Evolutionary conservation across 805 yeast species (phyloP), one percentile per base, ranked within the genome.

Genomic region (Ogataea glucozyma): DNA sequence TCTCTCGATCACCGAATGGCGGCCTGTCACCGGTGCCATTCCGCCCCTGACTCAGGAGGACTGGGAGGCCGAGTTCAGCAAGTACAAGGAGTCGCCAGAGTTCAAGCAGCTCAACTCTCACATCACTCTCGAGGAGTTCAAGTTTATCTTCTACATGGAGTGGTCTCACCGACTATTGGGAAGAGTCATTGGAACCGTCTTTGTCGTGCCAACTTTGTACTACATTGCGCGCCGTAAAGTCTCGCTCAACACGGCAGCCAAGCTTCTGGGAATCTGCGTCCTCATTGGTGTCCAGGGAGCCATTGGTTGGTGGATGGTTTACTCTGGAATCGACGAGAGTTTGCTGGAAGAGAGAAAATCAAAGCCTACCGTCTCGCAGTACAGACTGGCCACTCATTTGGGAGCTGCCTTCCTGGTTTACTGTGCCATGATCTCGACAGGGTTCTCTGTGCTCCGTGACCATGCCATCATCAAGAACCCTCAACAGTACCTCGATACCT

Each of bases 301-400:
- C 40, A 84, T 93, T 52, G 99, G 99, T 23, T 93, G 99, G 99
- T 93, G 99, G 99, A 93, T 93, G 99, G 99, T 93, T 40, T 81
- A 86, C 57, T 88, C 97, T 8, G 99, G 99, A 22, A 73, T 93
- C 43, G 95, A 89, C 60, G 85, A 84, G 57, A 75, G 83, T 32
- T 84, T 84, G 58, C 70, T 93, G 36, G 76, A 75, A 17, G 89
- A 84, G 51, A 77, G 96, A 61, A 85, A 78, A 34, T 81, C 96
- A 1, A 95, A 91, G 60, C 99, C 99, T n/a, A 88, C 99, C 0
- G 99, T 93, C 3, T 87, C 97, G 4, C 98, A 88, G 60, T 93
- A 93, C 61, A 78, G 99, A 64, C 72, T 93, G 40, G 89, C 98
- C 2, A 83, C 97, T 1, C 99, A 93, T 66, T 70, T 93, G 44